phyloP scores from a whole-genome alignment of 1,284 basidiomycete species.

The Trametes pubescens region DNA sequence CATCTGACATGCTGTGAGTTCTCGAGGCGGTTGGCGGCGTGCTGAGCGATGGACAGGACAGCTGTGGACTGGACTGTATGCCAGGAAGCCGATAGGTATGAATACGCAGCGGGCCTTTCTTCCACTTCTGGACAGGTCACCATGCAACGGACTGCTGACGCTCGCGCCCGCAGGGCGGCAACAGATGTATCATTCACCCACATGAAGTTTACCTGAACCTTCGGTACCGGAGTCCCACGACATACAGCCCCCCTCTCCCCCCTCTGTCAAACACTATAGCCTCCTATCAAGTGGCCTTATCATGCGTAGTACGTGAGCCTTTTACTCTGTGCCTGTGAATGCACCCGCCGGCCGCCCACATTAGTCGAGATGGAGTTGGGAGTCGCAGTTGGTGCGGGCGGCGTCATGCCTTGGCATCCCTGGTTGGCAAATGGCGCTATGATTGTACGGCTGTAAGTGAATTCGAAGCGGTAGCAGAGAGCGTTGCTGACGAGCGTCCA shows the following conservation, averaged over 20 bases:
- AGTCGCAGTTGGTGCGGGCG: background rate
- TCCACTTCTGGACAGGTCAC: conserved; percentile 7
- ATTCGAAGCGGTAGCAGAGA: too few species aligned
- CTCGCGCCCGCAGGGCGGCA: conserved; percentile 7
- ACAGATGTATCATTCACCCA: conserved; percentile 13
- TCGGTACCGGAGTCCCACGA: conserved; percentile 19
- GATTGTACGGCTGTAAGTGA: background rate
- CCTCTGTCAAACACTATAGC: background rate
- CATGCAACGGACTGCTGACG: conserved; percentile 16
- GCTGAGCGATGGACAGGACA: background rate
- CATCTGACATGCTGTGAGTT: background rate
- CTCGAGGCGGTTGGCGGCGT: background rate
- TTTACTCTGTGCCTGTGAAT: background rate
- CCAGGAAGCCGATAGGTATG: background rate
- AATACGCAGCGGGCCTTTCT: background rate
- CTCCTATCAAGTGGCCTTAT: background rate
- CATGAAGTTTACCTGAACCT: background rate
- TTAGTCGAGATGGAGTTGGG: background rate
- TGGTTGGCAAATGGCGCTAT: background rate
- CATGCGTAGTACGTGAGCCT: background rate
- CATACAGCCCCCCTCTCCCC: conserved; percentile 14
- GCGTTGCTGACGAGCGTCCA: background rate
- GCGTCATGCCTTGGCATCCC: conserved; percentile 9
- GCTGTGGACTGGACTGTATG: background rate
- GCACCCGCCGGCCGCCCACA: background rate